Percentiles rank a stretch among this genome's conserved stretches.
phyloP scores from a whole-genome alignment of 2,329 filamentous ascomycete species.

The Ascochyta lentis region DNA sequence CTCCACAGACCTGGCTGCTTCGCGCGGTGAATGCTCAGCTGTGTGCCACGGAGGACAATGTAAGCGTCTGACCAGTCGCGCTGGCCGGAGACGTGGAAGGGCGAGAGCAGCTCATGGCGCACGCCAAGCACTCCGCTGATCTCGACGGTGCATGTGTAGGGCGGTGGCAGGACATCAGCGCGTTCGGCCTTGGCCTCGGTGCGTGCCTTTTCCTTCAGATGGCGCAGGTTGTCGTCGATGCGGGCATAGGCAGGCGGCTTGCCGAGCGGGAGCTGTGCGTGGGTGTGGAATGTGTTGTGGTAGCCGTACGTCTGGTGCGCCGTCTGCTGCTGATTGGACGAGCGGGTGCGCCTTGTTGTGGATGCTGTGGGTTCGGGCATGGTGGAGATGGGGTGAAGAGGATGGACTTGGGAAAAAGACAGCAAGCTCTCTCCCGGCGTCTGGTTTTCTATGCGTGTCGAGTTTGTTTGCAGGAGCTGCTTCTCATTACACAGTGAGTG shows the following conservation, averaged over 20 bases:
- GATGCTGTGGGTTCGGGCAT: constrained; percentile 14
- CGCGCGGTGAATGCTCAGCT: constrained; percentile 68
- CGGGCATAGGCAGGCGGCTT: constrained; percentile 43
- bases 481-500: constrained; percentile 12
- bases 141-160: constrained; percentile 47
- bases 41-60: constrained; percentile 71
- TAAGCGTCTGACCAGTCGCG: constrained; percentile 70
- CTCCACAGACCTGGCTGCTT: constrained; percentile 59
- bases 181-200: constrained; percentile 26
- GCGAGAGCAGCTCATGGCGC: constrained; percentile 71
- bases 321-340: constrained; percentile 27
- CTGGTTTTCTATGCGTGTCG: constrained; percentile 16
- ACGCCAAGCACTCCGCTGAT: constrained; percentile 51
- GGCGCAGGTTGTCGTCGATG: constrained; percentile 33
- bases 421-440: constrained; percentile 6
- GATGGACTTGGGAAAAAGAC: background rate
- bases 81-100: constrained; percentile 67
- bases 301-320: constrained; percentile 48
- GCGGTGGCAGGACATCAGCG: constrained; percentile 34
- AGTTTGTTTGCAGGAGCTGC: constrained; percentile 17
- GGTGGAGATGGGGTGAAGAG: constrained; percentile 4
- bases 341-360: constrained; percentile 21
- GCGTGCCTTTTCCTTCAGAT: constrained; percentile 31
- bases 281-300: constrained; percentile 53
- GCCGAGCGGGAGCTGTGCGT: constrained; percentile 36